phyloP scores from a whole-genome alignment of 805 yeast genomes.

The Kurtzmaniella cleridarum region DNA sequence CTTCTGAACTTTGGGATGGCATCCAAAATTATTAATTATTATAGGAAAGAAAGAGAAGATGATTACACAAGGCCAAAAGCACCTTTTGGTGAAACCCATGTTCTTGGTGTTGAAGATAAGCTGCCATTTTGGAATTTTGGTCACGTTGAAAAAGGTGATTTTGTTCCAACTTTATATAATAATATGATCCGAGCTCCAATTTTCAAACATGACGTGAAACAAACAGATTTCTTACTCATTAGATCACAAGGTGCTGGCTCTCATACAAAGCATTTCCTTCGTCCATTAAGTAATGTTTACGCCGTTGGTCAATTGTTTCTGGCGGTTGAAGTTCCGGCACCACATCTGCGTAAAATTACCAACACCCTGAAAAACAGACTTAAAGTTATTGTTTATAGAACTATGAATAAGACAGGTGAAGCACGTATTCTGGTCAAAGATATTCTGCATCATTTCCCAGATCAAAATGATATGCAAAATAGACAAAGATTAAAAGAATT shows the following conservation, averaged over 20 bases:
- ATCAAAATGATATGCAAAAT: slow-evolving; percentile 95
- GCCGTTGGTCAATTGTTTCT: slow-evolving; percentile 92
- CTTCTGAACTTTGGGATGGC: slow-evolving; percentile 94
- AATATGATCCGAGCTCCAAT: slow-evolving; percentile 90
- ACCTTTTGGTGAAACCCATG: slow-evolving; percentile 90
- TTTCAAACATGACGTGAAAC: slow-evolving; percentile 72
- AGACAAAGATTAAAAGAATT: slow-evolving; percentile 93
- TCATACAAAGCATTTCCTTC: slow-evolving; percentile 62
- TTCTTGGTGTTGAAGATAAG: slow-evolving; percentile 90
- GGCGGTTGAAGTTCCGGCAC: slow-evolving; percentile 93
- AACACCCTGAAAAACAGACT: slow-evolving; percentile 86
- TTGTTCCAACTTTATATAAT: slow-evolving; percentile 90
- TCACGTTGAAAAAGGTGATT: slow-evolving; percentile 87
- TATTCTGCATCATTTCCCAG: slow-evolving; percentile 89
- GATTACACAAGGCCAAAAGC: slow-evolving; percentile 85
- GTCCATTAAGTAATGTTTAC: slow-evolving; percentile 67
- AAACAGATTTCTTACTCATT: slow-evolving; percentile 78
- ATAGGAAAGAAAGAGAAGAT: slow-evolving; percentile 74
- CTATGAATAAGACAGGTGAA: slow-evolving; percentile 67
- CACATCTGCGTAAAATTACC: slow-evolving; percentile 93
- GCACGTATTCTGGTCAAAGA: slow-evolving; percentile 80
- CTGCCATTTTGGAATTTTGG: slow-evolving; percentile 99
- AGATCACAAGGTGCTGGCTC: slow-evolving; percentile 78
- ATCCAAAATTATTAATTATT: slow-evolving; percentile 85
- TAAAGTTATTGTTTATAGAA: slow-evolving; percentile 89